Evolutionary conservation across 768 basidiomycete species (phyloP).

Genomic region (Rhizopogon sp.): DNA sequence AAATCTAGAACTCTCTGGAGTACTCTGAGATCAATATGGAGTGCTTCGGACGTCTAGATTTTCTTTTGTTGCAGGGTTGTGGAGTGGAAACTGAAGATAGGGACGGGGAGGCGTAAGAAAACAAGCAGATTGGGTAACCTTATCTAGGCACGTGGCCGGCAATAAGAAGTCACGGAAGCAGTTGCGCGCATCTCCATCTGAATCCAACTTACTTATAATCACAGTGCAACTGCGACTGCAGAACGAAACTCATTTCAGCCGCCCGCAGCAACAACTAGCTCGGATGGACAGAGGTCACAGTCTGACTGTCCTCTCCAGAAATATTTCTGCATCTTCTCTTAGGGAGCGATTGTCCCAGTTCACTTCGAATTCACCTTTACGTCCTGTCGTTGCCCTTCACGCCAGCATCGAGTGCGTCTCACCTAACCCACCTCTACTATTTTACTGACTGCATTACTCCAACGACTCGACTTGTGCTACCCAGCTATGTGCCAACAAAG

Average conservation of each 20-base stretch:
- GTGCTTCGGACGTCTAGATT: no score
- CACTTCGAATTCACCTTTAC: slow-evolving; percentile 46
- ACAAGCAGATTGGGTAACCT: no score
- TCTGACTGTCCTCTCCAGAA: slow-evolving; percentile 37
- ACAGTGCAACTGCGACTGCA: background rate
- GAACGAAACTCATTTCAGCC: background rate
- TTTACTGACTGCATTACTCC: background rate
- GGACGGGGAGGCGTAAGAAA: no score
- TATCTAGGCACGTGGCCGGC: no score
- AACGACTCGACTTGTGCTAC: background rate
- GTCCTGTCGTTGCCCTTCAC: slow-evolving; percentile 60
- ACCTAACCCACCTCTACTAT: slow-evolving; percentile 21
- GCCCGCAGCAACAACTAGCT: slow-evolving; percentile 1
- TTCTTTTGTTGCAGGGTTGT: no score
- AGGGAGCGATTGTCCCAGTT: slow-evolving; percentile 59
- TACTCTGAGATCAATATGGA: no score
- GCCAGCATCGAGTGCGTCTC: slow-evolving; percentile 61
- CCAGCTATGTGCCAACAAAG: slow-evolving; percentile 78
- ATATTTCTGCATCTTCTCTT: slow-evolving; percentile 57
- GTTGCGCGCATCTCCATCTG: background rate
- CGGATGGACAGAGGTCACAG: slow-evolving; percentile 29
- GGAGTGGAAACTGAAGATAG: no score
- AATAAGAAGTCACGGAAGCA: background rate
- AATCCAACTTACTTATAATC: no score
- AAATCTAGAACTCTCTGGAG: no score